phyloP scores from a whole-genome alignment of 495 filamentous ascomycete species.

The Penicillium bovifimosum region DNA sequence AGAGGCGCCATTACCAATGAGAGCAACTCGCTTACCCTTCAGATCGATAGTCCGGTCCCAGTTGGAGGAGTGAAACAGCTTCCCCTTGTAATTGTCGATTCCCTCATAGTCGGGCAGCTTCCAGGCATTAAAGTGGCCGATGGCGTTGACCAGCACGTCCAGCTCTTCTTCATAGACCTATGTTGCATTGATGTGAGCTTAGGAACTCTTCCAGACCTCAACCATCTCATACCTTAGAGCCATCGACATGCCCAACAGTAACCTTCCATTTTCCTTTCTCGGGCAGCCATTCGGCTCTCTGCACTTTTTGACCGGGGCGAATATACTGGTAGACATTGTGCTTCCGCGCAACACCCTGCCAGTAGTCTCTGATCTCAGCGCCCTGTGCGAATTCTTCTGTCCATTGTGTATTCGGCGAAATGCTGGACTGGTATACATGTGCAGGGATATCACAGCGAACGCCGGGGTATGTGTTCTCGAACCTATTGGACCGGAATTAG shows the following conservation, averaged over 20 bases:
- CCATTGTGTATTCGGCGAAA: conserved; percentile 63
- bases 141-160: conserved; percentile 57
- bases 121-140: conserved; percentile 52
- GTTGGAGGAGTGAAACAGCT: conserved; percentile 49
- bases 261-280: conserved; percentile 47
- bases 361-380: conserved; percentile 60
- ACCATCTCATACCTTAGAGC: conserved; percentile 24
- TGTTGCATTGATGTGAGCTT: conserved; percentile 8
- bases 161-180: conserved; percentile 48
- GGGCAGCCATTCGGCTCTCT: conserved; percentile 50
- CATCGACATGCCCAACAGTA: conserved; percentile 33
- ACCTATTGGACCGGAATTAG: conserved; percentile 18
- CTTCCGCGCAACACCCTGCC: conserved; percentile 54
- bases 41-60: conserved; percentile 48
- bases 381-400: conserved; percentile 59
- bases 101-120: conserved; percentile 49
- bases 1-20: conserved; percentile 56
- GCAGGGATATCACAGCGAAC: conserved; percentile 63
- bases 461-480: conserved; percentile 55
- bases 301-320: conserved; percentile 45
- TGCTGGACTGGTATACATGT: conserved; percentile 64
- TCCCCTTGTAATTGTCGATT: conserved; percentile 42
- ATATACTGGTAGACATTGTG: conserved; percentile 56
- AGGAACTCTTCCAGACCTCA: not conserved
- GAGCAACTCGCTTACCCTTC: conserved; percentile 51